Evolutionary conservation across 2,329 filamentous ascomycete genomes (phyloP), one percentile per base, ranked within the genome.

Genomic region (Colletotrichum liriopes): DNA sequence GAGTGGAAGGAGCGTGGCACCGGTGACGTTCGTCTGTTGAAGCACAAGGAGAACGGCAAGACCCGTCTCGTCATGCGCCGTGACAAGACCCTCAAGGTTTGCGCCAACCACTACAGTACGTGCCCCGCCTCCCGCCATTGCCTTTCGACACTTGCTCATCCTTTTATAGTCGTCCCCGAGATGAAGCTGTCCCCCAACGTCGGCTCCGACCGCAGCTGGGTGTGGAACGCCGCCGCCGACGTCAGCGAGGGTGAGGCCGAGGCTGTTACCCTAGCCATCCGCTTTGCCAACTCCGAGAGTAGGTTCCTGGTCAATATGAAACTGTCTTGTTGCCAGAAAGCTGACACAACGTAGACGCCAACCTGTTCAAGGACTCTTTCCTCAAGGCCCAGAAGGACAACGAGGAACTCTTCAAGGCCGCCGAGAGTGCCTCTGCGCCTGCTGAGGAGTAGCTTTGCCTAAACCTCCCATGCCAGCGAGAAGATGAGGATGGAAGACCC

Each of bases 1-100:
- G 96, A 98, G 88, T 99, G 96, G 96, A 99, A 98, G 90, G 96
- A 99, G 91, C 93, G 96, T 82, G 96, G 96, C 76, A 98, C 96
- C 76, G 96, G 96, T 79, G 96, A 98, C 80, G 95, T 98, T 75
- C 92, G 96, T 81, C 90, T 99, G 84, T 89, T 99, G 82, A 98
- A 98, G 92, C 96, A 99, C 90, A 96, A 95, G 90, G 95, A 98
- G 88, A 98, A 98, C 84, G 92, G 93, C 86, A 98, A 98, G 93
- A 98, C 95, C 72, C 92, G 96, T 79, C 88, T 99, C 79, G 96
- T 99, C 78, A 99, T 99, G 96, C 93, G 96, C 84, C 91, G 96
- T 83, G 96, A 99, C 89, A 98, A 98, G 94, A 99, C 96, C 74
- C 92, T 98, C 87, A 99, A 99, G 91, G 96, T 99, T 86, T 99